These are phyloP conservation scores for Trichoderma polysporum DNA, from an alignment of 2,329 filamentous ascomycete species.

Conservation along the genomic window DNA sequence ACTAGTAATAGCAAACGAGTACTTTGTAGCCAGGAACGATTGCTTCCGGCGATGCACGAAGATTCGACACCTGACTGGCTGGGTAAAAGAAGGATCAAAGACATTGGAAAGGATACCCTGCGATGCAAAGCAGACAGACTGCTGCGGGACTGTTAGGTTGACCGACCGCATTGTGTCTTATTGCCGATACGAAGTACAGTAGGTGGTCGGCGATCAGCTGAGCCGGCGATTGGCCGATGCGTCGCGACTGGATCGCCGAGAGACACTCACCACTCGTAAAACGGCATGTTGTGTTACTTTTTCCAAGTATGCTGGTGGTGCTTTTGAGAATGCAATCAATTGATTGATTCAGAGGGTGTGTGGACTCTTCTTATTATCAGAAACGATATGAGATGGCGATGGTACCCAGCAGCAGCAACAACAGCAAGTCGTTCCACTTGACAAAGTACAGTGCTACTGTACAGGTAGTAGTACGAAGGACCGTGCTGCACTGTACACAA, in stretches of 20 bases:
- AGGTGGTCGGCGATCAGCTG: constrained; percentile 11
- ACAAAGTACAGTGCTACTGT: neutral
- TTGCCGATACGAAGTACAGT: too few species aligned
- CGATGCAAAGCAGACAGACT: neutral
- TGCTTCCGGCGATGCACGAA: neutral
- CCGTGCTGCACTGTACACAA: neutral
- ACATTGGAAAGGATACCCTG: neutral
- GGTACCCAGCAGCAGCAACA: too few species aligned
- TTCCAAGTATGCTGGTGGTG: neutral
- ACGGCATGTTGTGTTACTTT: neutral
- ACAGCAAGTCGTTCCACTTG: neutral
- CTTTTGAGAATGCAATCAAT: neutral
- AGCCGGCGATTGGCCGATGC: constrained; percentile 5
- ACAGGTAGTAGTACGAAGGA: neutral
- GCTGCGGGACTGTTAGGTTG: neutral
- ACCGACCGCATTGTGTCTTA: constrained; percentile 12
- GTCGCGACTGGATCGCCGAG: neutral
- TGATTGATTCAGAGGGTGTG: neutral
- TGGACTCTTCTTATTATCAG: neutral
- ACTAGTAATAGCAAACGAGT: neutral
- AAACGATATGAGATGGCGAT: too few species aligned
- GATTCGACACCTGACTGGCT: neutral
- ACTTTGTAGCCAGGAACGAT: neutral
- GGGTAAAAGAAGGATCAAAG: neutral
- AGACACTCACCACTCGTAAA: neutral